Evolutionary conservation across 148 eudicot genomes (phyloP), one percentile per base, ranked within the genome.

Genomic region (Rhododendron williamsianum): DNA sequence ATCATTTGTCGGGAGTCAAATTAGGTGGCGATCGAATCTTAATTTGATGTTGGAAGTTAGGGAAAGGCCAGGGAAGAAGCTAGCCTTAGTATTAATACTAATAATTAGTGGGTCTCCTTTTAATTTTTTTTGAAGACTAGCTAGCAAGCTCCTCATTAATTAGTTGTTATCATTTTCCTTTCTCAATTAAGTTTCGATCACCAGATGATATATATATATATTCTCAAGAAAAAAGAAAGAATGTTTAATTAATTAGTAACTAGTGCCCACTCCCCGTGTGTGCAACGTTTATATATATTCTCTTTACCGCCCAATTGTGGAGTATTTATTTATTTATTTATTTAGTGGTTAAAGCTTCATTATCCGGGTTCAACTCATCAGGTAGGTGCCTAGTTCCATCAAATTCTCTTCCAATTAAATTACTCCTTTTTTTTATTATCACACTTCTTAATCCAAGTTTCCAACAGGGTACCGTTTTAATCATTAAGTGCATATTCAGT

Each of bases 301-400:
- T 81, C 7, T 9, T 16, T 16, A 80, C n/a, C 45, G 45, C 8
- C 45, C 63, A 80, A 25, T 38, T 18, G 23, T 35, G 36, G 36
- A 41, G 45, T 41, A 41, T 6, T 41, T 6, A 38, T 38, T 38
- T 38, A 5, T 41, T 41, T 35, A 33, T 38, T 41, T 41, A 15
- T 81, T 72, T 81, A 74, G 67, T n/a, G 63, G 86, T 56, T 84
- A 60, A 78, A 60, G 76, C 74, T 84, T 84, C 86, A 78, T 84
- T 84, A 84, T 78, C 86, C 49, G 60, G 36, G 45, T 78, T 84
- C n/a, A 77, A 15, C 54, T 84, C 60, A 60, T 84, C 76, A 51
- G 78, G 38, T 60, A 0, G 86, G 54, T 77, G 74, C 60, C 43
- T 38, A n/a, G 85, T 84, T 84, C 49, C 60, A 74, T 84, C 85